phyloP scores from a whole-genome alignment of 164 flowering plant species.

The Aristolochia fimbriata region DNA sequence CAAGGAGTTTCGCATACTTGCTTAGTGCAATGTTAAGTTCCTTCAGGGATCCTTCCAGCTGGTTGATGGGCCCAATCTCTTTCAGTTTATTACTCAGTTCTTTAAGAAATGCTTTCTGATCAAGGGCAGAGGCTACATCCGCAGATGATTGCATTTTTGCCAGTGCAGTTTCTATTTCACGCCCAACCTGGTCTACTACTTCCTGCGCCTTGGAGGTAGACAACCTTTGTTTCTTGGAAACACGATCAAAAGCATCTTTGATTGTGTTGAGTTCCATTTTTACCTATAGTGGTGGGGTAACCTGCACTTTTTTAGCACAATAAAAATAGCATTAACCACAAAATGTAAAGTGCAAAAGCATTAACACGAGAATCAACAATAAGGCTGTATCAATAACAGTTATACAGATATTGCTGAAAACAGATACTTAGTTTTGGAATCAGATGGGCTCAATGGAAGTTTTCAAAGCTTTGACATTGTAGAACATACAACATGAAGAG shows the following conservation, averaged over 20 bases:
- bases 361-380: too few species aligned
- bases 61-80: slow-evolving; percentile 35
- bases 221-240: slow-evolving; percentile 73
- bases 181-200: slow-evolving; percentile 47
- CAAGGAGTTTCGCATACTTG: slow-evolving; percentile 64
- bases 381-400: too few species aligned
- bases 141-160: slow-evolving; percentile 25
- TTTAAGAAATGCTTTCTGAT: slow-evolving; percentile 27
- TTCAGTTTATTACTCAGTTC: slow-evolving; percentile 44
- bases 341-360: too few species aligned
- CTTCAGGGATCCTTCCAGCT: slow-evolving; percentile 58
- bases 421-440: too few species aligned
- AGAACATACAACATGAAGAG: too few species aligned
- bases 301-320: too few species aligned
- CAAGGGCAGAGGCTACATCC: slow-evolving; percentile 16
- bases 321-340: too few species aligned
- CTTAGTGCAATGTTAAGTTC: slow-evolving; percentile 50
- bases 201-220: slow-evolving; percentile 56
- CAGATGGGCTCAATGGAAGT: too few species aligned
- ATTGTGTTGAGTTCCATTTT: slow-evolving; percentile 66
- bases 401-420: too few species aligned
- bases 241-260: slow-evolving; percentile 79
- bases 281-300: neutral
- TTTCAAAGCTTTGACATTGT: too few species aligned
- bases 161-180: slow-evolving; percentile 49